Evolutionary conservation across 2,329 filamentous ascomycete species (phyloP).

Genomic region (Pseudogymnoascus sp.): DNA sequence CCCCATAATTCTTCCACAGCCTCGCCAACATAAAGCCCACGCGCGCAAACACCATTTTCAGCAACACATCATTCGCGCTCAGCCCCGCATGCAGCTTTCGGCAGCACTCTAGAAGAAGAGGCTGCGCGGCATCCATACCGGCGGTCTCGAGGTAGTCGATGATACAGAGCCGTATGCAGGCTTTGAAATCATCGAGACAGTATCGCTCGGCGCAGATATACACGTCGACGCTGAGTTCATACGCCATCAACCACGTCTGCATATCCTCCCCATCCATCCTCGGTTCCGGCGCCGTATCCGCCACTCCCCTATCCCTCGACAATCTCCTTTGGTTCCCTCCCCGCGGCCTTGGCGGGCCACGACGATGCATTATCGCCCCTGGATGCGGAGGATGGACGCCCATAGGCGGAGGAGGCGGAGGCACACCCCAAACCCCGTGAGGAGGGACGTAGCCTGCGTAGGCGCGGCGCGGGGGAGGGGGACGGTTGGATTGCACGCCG

Average conservation of each 20-base stretch:
- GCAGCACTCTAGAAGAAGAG: conserved; percentile 36
- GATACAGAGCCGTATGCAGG: conserved; percentile 33
- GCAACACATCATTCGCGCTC: conserved; percentile 35
- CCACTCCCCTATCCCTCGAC: conserved; percentile 14
- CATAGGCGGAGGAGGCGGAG: conserved; percentile 16
- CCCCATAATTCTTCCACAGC: conserved; percentile 35
- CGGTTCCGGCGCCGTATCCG: conserved; percentile 17
- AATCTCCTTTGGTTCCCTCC: conserved; percentile 18
- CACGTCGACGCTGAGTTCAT: conserved; percentile 40
- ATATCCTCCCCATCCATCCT: conserved; percentile 37
- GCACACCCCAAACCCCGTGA: conserved; percentile 9
- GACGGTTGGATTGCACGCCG: conserved; percentile 27
- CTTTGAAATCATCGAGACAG: conserved; percentile 40
- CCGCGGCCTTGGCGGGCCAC: conserved; percentile 16
- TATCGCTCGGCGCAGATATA: conserved; percentile 43
- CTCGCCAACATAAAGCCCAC: conserved; percentile 41
- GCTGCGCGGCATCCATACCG: conserved; percentile 24
- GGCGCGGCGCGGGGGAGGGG: conserved; percentile 18
- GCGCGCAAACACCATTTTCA: conserved; percentile 42
- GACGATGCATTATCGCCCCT: conserved; percentile 10
- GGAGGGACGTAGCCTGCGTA: conserved; percentile 10
- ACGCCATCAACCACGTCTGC: conserved; percentile 40
- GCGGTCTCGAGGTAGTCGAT: conserved; percentile 35
- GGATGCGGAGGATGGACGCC: conserved; percentile 8
- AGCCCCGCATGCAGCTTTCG: conserved; percentile 36